These are phyloP conservation scores for Pseudogymnoascus sp. DNA, from an alignment of 2,329 filamentous ascomycete species.

Conservation along the genomic window DNA sequence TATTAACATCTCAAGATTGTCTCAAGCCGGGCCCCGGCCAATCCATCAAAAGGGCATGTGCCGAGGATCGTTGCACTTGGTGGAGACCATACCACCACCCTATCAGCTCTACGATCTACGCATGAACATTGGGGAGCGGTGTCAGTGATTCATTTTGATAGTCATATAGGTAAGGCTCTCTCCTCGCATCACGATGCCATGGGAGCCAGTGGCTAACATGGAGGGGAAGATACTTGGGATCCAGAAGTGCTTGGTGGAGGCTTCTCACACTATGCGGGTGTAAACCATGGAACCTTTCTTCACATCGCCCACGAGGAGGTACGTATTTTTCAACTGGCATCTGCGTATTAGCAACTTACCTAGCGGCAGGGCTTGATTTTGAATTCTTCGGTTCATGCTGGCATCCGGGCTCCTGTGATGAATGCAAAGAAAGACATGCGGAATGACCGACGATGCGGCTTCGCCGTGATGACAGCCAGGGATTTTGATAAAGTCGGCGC, in stretches of 20 bases:
- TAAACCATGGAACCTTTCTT: constrained; percentile 29
- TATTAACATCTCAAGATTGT: constrained; percentile 44
- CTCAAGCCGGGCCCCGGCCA: constrained; percentile 24
- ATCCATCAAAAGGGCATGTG: neutral
- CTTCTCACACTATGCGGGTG: constrained; percentile 22
- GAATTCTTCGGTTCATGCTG: constrained; percentile 54
- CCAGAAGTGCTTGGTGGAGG: constrained; percentile 40
- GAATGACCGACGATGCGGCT: constrained; percentile 52
- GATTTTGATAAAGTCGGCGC: constrained; percentile 39
- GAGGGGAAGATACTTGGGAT: constrained; percentile 40
- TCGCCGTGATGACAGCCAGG: constrained; percentile 47
- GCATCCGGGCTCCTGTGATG: constrained; percentile 47
- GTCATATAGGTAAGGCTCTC: constrained; percentile 3
- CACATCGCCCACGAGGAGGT: constrained; percentile 29
- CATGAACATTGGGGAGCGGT: constrained; percentile 11
- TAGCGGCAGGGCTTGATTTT: constrained; percentile 39
- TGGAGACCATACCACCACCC: constrained; percentile 18
- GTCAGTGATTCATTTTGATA: constrained; percentile 15
- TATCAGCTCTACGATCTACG: constrained; percentile 10
- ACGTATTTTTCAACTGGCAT: neutral
- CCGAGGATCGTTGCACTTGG: constrained; percentile 11
- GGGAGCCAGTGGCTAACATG: neutral
- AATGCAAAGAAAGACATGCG: constrained; percentile 41
- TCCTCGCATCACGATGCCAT: neutral
- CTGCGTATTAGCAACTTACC: neutral